These are phyloP conservation scores for Sporothrix dimorphospora DNA, from an alignment of 2,329 filamentous ascomycete species.

Conservation along the genomic window DNA sequence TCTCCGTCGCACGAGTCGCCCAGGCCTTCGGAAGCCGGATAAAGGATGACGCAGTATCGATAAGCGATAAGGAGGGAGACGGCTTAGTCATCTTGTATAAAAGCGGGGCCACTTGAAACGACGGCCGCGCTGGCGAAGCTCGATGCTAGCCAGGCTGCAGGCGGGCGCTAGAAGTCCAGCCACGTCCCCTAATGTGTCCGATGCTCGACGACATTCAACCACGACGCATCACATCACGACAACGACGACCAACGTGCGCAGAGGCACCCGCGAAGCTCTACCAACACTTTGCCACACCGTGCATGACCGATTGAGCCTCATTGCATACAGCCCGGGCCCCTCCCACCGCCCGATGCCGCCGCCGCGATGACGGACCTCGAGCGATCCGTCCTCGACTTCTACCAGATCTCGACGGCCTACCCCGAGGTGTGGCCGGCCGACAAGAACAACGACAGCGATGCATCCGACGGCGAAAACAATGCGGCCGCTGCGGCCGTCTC, in stretches of 20 bases:
- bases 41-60: constrained; percentile 29
- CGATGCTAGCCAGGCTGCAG: neutral
- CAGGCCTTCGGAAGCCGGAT: constrained; percentile 28
- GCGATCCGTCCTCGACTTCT: constrained; percentile 81
- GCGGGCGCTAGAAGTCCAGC: constrained; percentile 12
- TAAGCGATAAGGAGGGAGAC: constrained; percentile 13
- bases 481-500: neutral
- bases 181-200: constrained; percentile 14
- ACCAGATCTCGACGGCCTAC: constrained; percentile 77
- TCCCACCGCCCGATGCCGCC: neutral
- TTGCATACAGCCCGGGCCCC: neutral
- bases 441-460: constrained; percentile 65
- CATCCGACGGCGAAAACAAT: constrained; percentile 64
- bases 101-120: constrained; percentile 4
- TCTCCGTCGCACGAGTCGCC: constrained; percentile 34
- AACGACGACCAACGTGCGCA: neutral
- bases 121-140: neutral
- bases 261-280: neutral
- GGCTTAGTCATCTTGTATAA: neutral
- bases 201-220: neutral
- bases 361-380: constrained; percentile 69
- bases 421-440: constrained; percentile 86
- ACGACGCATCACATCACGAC: constrained; percentile 8
- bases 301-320: neutral
- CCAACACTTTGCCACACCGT: no score